phyloP scores from a whole-genome alignment of 2,329 filamentous ascomycete genomes.

The Pyrenochaeta sp. region DNA sequence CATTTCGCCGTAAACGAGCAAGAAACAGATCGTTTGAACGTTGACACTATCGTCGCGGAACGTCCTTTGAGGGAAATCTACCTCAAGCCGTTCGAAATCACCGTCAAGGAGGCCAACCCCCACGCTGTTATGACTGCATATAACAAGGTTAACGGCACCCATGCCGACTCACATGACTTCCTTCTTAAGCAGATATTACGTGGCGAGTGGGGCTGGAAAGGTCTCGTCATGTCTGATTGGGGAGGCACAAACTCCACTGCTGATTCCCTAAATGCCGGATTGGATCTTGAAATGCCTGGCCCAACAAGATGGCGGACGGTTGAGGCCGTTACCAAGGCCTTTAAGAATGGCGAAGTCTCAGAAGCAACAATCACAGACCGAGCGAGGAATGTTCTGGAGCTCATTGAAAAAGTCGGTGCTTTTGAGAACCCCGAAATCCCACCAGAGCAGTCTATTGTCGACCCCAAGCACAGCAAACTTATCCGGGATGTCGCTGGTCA shows the following conservation, averaged over 20 bases:
- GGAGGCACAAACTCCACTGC: conserved; percentile 46
- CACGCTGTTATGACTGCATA: conserved; percentile 77
- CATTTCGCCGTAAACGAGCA: conserved; percentile 74
- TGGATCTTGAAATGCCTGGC: conserved; percentile 50
- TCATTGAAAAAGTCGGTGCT: conserved; percentile 73
- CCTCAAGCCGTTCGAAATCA: conserved; percentile 69
- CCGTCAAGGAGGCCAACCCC: conserved; percentile 73
- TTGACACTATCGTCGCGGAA: conserved; percentile 57
- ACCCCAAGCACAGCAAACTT: conserved; percentile 64
- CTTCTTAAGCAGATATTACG: conserved; percentile 72
- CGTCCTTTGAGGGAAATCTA: conserved; percentile 66
- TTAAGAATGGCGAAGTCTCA: conserved; percentile 58
- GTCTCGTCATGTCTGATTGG: conserved; percentile 73
- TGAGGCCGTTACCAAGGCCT: conserved; percentile 64
- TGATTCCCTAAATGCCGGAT: conserved; percentile 44
- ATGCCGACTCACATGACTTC: conserved; percentile 70
- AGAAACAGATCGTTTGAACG: conserved; percentile 73
- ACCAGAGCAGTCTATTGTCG: conserved; percentile 68
- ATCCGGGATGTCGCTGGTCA: conserved; percentile 71
- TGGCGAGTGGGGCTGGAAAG: conserved; percentile 75
- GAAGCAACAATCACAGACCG: conserved; percentile 41
- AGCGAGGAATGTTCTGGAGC: conserved; percentile 55
- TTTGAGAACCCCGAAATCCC: conserved; percentile 66
- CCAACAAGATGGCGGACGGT: conserved; percentile 71
- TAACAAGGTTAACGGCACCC: conserved; percentile 75